These are phyloP conservation scores for Ascosphaera apis DNA, from an alignment of 2,329 filamentous ascomycete species.

Conservation along the genomic window DNA sequence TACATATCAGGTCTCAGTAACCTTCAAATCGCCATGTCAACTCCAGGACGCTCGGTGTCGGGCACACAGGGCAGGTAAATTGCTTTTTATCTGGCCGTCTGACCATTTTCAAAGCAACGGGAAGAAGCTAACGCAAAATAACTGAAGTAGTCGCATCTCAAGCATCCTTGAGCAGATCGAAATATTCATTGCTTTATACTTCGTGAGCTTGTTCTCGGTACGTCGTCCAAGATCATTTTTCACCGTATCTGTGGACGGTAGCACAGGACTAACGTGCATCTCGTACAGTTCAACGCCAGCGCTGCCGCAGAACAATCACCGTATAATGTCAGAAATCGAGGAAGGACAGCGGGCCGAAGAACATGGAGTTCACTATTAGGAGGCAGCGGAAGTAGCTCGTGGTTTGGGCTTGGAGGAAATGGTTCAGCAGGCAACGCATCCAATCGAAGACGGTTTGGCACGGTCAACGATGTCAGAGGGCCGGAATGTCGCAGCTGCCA, in stretches of 20 bases:
- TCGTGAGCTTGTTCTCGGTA: conserved; percentile 26
- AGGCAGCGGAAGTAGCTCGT: conserved; percentile 10
- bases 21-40: too few species aligned
- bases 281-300: conserved; percentile 21
- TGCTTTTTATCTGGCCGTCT: too few species aligned
- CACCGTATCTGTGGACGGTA: not conserved
- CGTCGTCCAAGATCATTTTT: conserved; percentile 5
- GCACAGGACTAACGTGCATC: conserved; percentile 5
- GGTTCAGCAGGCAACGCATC: conserved; percentile 4
- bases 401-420: conserved; percentile 9
- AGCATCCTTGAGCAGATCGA: conserved; percentile 21
- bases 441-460: conserved; percentile 18
- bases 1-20: too few species aligned
- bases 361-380: conserved; percentile 7
- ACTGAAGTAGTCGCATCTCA: conserved; percentile 19
- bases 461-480: conserved; percentile 24
- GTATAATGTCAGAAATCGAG: conserved; percentile 20
- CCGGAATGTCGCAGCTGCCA: conserved; percentile 25
- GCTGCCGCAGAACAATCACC: conserved; percentile 21
- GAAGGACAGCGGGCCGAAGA: conserved; percentile 8
- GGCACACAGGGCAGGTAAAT: too few species aligned
- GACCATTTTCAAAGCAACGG: too few species aligned
- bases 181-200: conserved; percentile 25
- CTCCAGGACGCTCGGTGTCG: too few species aligned
- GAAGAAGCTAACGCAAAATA: too few species aligned